A percentile compares a stretch with the other conserved stretches of the same genome.
Evolutionary conservation across 2,329 filamentous ascomycete genomes (phyloP).

Genomic region (Aspergillus spinulosporus): DNA sequence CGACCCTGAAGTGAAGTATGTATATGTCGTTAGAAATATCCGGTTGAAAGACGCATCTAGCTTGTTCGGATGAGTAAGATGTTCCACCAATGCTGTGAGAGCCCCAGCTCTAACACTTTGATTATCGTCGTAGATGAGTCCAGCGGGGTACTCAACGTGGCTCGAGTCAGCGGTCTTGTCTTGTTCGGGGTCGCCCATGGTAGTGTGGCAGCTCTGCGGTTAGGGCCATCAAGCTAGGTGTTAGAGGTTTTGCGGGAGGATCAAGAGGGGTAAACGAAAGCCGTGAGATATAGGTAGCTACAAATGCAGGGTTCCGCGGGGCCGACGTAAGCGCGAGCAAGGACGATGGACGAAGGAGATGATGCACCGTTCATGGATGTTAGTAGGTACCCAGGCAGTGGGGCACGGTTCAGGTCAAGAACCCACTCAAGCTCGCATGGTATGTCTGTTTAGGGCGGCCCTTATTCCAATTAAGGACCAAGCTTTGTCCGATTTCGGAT

Average conservation of each 20-base stretch:
- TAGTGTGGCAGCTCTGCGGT: not conserved
- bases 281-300: not conserved
- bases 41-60: constrained; percentile 90
- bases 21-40: constrained; percentile 89
- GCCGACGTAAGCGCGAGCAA: constrained; percentile 4
- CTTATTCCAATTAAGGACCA: not conserved
- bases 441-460: not conserved
- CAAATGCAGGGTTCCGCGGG: not conserved
- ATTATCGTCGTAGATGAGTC: not conserved
- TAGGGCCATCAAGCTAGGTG: not conserved
- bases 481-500: constrained; percentile 4
- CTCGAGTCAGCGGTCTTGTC: not conserved
- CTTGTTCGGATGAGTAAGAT: constrained; percentile 88
- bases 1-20: constrained; percentile 81
- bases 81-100: constrained; percentile 82
- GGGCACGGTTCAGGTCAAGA: not conserved
- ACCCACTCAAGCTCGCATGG: constrained; percentile 2
- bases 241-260: not conserved
- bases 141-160: not conserved
- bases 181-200: not conserved
- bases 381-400: not conserved
- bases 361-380: not conserved
- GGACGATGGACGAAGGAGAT: not conserved
- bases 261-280: not conserved
- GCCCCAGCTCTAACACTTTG: not conserved